Evolutionary conservation across 1,284 basidiomycete genomes (phyloP).

Genomic region (Ceratobasidium sp.): DNA sequence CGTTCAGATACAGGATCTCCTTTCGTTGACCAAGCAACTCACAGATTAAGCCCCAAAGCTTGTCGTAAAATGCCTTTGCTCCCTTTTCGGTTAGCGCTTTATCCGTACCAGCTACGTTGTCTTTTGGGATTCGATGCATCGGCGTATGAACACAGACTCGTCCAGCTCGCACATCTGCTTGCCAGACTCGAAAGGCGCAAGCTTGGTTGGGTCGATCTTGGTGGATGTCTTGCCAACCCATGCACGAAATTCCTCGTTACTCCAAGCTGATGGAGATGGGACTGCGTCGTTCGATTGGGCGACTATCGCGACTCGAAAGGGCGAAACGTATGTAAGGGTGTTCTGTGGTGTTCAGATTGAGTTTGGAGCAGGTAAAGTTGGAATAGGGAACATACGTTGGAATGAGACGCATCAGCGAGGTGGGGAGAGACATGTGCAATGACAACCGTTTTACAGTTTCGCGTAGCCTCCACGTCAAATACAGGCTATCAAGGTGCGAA

Average conservation of each 20-base stretch:
- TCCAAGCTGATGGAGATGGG: slow-evolving; percentile 26
- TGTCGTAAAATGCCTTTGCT: slow-evolving; percentile 36
- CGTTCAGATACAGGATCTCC: background rate
- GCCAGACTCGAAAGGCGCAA: slow-evolving; percentile 35
- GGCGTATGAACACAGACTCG: slow-evolving; percentile 23
- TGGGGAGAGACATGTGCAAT: slow-evolving; percentile 53
- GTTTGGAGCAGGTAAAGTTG: too few species aligned
- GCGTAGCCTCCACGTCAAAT: slow-evolving; percentile 51
- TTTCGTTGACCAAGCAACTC: background rate
- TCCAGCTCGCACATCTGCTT: slow-evolving; percentile 36
- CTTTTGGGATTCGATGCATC: slow-evolving; percentile 37
- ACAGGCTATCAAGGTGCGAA: slow-evolving; percentile 48
- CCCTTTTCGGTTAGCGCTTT: slow-evolving; percentile 34
- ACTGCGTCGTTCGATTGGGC: background rate
- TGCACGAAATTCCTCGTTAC: slow-evolving; percentile 28
- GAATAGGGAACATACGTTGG: slow-evolving; percentile 11
- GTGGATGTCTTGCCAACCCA: slow-evolving; percentile 31
- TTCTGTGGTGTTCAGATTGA: background rate
- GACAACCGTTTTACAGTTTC: slow-evolving; percentile 49
- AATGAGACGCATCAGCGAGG: slow-evolving; percentile 51
- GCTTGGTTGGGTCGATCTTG: slow-evolving; percentile 31
- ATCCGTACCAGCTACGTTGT: slow-evolving; percentile 8
- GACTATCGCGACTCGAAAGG: slow-evolving; percentile 30
- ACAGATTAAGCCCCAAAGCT: slow-evolving; percentile 34
- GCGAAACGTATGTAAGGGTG: slow-evolving; percentile 35